Base-by-base conservation (phyloP, 495 filamentous ascomycete genomes). In the Ramalina intermedia region DNA sequence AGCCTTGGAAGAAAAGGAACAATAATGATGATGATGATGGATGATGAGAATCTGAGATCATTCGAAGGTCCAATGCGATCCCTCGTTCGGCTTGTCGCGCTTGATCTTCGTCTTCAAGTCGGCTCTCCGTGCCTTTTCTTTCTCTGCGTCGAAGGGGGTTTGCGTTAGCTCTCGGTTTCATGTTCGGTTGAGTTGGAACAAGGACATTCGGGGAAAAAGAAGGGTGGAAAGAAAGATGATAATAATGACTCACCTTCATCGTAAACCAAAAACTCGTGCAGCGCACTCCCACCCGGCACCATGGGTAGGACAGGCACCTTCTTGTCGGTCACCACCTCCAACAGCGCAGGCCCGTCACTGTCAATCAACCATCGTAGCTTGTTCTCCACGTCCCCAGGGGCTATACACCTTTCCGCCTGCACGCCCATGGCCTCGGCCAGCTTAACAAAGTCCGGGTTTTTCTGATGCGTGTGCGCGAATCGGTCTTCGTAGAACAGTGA, bases 211-310 rank as follows among this genome's bases (percentile, higher is more conserved):
- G 27, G 27, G 27, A 29, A 29, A 29, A 29, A 20, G 18, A 20
- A 20, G 18, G 18, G 18, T 20, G 18, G 18, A 7, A 33, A 11
- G 7, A 33, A 33, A 3, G 23, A 6, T 29, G 24, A 26, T 13
- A 36, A 18, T 2, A 18, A 11, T 13, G 6, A 47, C 43, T 27
- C 63, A 88, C 85, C 78, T 73, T 77, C 72, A 63, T 98, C 90
- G 64, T 87, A 98, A 17, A 89, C 73, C 59, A 95, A 68, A 69
- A 96, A 94, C 67, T 98, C 93, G 61, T 96, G 87, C 55, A 98
- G 71, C 50, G 73, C 93, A 50, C 71, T 78, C 27, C 93, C 91
- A 27, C 74, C 80, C 20, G 89, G 88, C 43, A 98, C 91, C 91
- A 96, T 96, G 17, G 91, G 91, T 46, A 98, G 69, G 14, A 98